A percentile compares a stretch with the other conserved stretches of the same genome.
These are phyloP conservation scores for Cercophora newfieldiana DNA, from an alignment of 495 filamentous ascomycete species.

Conservation along the genomic window DNA sequence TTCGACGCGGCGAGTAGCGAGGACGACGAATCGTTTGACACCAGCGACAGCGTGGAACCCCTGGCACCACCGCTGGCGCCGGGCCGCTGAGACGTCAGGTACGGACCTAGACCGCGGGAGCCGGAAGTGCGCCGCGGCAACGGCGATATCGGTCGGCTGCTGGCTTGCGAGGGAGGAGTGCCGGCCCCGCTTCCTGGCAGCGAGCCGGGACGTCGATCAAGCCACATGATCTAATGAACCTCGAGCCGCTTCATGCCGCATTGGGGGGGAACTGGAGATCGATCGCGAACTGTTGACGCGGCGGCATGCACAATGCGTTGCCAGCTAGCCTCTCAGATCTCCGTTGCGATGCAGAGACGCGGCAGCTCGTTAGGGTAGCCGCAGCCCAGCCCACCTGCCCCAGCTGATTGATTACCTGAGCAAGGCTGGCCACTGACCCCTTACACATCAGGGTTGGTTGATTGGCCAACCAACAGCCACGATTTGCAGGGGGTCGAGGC, in stretches of 20 bases:
- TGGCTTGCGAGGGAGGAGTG: slow-evolving; percentile 43
- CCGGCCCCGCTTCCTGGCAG: slow-evolving; percentile 56
- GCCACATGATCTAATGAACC: slow-evolving; percentile 73
- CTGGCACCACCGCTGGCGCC: slow-evolving; percentile 54
- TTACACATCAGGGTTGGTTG: neutral
- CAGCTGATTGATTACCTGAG: slow-evolving; percentile 2
- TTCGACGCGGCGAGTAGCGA: slow-evolving; percentile 65
- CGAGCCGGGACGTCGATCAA: slow-evolving; percentile 79
- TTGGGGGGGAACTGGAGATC: neutral
- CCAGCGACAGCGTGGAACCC: slow-evolving; percentile 63
- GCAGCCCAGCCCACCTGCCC: neutral
- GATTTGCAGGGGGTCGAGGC: neutral
- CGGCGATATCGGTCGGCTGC: slow-evolving; percentile 69
- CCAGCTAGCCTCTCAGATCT: slow-evolving; percentile 10
- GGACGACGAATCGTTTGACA: slow-evolving; percentile 69
- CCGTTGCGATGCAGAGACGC: neutral
- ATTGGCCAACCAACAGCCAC: slow-evolving; percentile 14
- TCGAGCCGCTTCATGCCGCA: slow-evolving; percentile 2
- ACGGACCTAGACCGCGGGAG: slow-evolving; percentile 56
- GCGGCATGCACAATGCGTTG: neutral
- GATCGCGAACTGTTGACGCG: neutral
- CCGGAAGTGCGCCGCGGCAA: slow-evolving; percentile 60
- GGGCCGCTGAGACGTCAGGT: slow-evolving; percentile 56
- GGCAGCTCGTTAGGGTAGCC: neutral
- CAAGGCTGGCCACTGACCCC: slow-evolving; percentile 14